Percentiles rank a stretch among this genome's conserved stretches.
Evolutionary conservation across 768 basidiomycete species (phyloP).

Genomic region (Leccinum aurantiacum): DNA sequence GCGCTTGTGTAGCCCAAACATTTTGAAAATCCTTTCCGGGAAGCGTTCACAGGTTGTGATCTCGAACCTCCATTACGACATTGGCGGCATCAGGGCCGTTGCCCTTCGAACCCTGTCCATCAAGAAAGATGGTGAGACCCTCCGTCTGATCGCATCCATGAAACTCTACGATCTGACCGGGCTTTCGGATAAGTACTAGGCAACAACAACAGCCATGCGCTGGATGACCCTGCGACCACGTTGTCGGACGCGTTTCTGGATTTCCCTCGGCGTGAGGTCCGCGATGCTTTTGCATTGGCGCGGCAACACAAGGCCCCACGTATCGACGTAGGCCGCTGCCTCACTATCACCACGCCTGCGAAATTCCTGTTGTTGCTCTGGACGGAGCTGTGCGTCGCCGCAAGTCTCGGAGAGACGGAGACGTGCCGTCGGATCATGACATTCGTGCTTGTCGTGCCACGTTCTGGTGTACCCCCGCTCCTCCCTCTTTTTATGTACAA

Average conservation of each 20-base stretch:
- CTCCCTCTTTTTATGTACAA: conserved; percentile 73
- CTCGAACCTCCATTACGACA: conserved; percentile 36
- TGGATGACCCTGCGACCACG: conserved; percentile 19
- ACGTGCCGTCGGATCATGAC: conserved; percentile 63
- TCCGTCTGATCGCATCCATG: background rate
- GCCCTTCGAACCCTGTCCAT: conserved; percentile 40
- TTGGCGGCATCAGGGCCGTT: conserved; percentile 39
- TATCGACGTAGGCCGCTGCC: conserved; percentile 66
- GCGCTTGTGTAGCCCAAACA: conserved; percentile 56
- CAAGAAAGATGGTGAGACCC: conserved; percentile 38
- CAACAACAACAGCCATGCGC: conserved; percentile 9
- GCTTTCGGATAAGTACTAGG: conserved; percentile 15
- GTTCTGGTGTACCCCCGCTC: conserved; percentile 55
- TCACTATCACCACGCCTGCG: conserved; percentile 56
- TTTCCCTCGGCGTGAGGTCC: conserved; percentile 58
- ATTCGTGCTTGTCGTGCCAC: conserved; percentile 66
- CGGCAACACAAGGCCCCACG: conserved; percentile 61
- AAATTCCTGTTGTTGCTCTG: conserved; percentile 69
- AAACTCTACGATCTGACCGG: conserved; percentile 2
- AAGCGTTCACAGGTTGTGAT: conserved; percentile 36
- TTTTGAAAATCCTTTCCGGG: conserved; percentile 46
- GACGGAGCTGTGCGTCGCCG: conserved; percentile 56
- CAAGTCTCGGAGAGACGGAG: conserved; percentile 60
- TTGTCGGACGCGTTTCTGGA: conserved; percentile 45
- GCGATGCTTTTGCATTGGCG: conserved; percentile 54